A percentile compares a stretch with the other conserved stretches of the same genome.
These are phyloP conservation scores for Botrytis byssoidea DNA, from an alignment of 2,329 filamentous ascomycete species.

Conservation along the genomic window DNA sequence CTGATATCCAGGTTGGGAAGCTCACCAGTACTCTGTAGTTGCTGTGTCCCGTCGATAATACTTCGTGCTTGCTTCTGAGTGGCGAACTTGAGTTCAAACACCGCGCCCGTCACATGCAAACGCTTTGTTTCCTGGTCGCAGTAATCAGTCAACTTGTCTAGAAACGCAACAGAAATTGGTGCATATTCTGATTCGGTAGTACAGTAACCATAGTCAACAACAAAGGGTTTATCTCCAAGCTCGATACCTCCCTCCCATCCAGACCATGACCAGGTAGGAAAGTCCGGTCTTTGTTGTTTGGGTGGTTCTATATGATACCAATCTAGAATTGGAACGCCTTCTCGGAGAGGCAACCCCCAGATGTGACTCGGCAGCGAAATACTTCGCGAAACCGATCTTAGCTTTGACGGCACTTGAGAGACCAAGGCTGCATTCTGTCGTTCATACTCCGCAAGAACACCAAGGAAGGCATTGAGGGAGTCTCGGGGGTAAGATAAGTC, in stretches of 20 bases:
- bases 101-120: neutral
- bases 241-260: neutral
- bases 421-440: neutral
- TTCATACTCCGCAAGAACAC: neutral
- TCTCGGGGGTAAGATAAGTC: neutral
- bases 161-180: neutral
- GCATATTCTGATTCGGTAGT: too few species aligned
- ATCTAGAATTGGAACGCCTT: neutral
- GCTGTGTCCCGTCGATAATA: neutral
- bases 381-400: neutral
- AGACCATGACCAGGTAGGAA: neutral
- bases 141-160: neutral
- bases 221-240: neutral
- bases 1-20: neutral
- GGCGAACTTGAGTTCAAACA: neutral
- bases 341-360: neutral
- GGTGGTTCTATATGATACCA: neutral
- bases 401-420: neutral
- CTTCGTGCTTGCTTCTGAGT: neutral
- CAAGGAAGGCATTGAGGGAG: neutral
- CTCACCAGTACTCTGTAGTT: neutral
- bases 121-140: neutral
- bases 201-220: too few species aligned
- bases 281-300: neutral
- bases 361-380: neutral